phyloP scores from a whole-genome alignment of 371 early-diverging fungal genomes.

The Apophysomyces elegans region DNA sequence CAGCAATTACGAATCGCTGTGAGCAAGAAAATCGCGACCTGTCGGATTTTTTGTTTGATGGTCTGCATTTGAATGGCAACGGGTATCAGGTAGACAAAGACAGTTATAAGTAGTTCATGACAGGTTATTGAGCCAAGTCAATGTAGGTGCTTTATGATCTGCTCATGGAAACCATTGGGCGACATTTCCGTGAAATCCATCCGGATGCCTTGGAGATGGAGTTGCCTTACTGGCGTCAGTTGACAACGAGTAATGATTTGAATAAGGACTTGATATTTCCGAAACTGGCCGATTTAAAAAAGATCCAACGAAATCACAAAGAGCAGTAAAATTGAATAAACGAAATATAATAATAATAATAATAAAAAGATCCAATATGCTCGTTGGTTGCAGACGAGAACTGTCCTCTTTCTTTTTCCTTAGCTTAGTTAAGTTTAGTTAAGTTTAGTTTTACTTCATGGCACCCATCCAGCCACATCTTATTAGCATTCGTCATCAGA shows the following conservation, averaged over 20 bases:
- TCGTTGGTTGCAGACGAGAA: neutral
- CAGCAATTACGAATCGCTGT: conserved; percentile 40
- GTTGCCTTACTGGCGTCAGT: conserved; percentile 36
- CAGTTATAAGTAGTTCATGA: neutral
- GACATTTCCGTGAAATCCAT: conserved; percentile 41
- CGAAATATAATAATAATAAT: neutral
- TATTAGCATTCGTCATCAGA: conserved; percentile 13
- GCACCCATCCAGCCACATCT: conserved; percentile 18
- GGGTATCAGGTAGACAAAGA: conserved; percentile 56
- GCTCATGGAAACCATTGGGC: conserved; percentile 35
- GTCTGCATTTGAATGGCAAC: conserved; percentile 62
- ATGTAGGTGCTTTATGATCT: conserved; percentile 31
- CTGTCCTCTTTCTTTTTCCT: conserved; percentile 1
- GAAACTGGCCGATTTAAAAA: conserved; percentile 8
- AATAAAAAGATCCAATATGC: neutral
- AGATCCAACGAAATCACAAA: conserved; percentile 1
- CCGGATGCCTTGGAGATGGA: conserved; percentile 42
- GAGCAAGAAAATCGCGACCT: conserved; percentile 20
- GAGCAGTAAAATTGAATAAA: neutral
- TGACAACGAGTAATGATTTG: conserved; percentile 21
- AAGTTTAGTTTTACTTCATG: neutral
- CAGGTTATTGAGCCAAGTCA: neutral
- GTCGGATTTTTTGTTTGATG: conserved; percentile 60
- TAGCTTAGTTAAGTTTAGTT: neutral
- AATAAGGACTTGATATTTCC: conserved; percentile 28